These are phyloP conservation scores for Candida coquimbonensis DNA, from an alignment of 805 yeast species.

Conservation along the genomic window DNA sequence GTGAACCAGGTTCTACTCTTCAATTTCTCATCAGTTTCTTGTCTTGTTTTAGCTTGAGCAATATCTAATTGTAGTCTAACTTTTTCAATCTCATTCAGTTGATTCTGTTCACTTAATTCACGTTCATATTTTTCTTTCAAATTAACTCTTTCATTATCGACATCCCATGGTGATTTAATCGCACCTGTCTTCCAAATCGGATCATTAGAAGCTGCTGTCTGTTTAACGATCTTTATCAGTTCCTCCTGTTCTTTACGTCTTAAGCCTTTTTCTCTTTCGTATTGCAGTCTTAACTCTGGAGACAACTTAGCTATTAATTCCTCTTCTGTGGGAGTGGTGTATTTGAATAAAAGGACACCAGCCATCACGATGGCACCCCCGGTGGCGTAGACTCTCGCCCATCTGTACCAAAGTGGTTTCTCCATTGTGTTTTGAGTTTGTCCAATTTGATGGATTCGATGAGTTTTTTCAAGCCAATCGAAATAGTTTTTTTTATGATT, in stretches of 20 bases:
- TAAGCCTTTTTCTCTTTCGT: slow-evolving; percentile 54
- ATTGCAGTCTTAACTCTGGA: slow-evolving; percentile 76
- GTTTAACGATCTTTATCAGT: slow-evolving; percentile 56
- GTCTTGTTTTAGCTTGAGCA: slow-evolving; percentile 23
- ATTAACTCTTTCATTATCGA: slow-evolving; percentile 24
- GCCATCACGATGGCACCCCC: slow-evolving; percentile 65
- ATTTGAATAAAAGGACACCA: slow-evolving; percentile 67
- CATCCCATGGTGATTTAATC: slow-evolving; percentile 61
- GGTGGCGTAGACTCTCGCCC: slow-evolving; percentile 49
- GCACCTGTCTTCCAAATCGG: slow-evolving; percentile 82
- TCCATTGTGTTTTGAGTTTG: slow-evolving; percentile 10
- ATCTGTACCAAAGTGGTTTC: slow-evolving; percentile 47
- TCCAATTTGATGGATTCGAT: background rate
- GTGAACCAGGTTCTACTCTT: slow-evolving; percentile 28
- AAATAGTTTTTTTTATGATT: slow-evolving; percentile 2
- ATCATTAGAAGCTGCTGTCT: slow-evolving; percentile 60
- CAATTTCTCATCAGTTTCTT: slow-evolving; percentile 26
- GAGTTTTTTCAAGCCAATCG: slow-evolving; percentile 2
- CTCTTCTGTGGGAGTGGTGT: slow-evolving; percentile 81
- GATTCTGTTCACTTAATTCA: slow-evolving; percentile 37
- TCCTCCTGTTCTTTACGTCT: slow-evolving; percentile 65
- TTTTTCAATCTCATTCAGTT: slow-evolving; percentile 34
- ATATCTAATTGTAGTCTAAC: slow-evolving; percentile 33
- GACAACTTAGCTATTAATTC: slow-evolving; percentile 65
- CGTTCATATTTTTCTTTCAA: slow-evolving; percentile 42